phyloP scores from a whole-genome alignment of 202 grass and related monocot species.

The Setaria italica region DNA sequence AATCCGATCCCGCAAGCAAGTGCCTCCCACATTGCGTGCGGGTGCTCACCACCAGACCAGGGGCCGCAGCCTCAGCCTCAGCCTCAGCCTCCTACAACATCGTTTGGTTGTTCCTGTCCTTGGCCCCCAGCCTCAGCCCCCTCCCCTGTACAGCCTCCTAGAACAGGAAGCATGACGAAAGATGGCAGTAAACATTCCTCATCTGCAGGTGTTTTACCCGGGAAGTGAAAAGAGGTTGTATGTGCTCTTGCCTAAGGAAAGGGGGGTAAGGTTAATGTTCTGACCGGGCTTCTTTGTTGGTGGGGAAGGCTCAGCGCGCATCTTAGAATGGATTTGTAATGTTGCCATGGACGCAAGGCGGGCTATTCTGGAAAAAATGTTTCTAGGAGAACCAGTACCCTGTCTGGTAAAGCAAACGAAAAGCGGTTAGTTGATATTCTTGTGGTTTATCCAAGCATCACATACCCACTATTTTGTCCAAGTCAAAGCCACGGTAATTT shows the following conservation, averaged over 20 bases:
- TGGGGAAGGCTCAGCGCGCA: not conserved
- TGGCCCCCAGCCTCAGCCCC: not conserved
- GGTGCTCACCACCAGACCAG: not conserved
- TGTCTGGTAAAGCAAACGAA: slow-evolving; percentile 28
- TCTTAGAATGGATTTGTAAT: not conserved
- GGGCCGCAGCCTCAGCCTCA: too few relatives aligned
- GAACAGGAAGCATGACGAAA: not conserved
- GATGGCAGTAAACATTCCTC: not conserved
- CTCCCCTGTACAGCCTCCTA: not conserved
- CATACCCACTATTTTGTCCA: not conserved
- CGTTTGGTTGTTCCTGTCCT: not conserved
- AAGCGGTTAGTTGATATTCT: slow-evolving; percentile 20
- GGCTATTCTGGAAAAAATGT: not conserved
- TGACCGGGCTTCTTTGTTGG: not conserved
- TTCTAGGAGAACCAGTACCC: not conserved
- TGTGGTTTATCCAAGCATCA: not conserved
- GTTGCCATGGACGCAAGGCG: not conserved
- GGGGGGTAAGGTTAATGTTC: not conserved
- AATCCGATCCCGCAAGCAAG: slow-evolving; percentile 32
- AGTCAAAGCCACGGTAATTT: slow-evolving; percentile 10
- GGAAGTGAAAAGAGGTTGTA: not conserved
- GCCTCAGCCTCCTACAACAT: not conserved
- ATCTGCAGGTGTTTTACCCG: not conserved
- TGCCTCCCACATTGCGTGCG: not conserved
- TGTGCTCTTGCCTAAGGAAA: not conserved